Base-by-base conservation (phyloP, 306 rosid genomes). In the Mimosa bimucronata region DNA sequence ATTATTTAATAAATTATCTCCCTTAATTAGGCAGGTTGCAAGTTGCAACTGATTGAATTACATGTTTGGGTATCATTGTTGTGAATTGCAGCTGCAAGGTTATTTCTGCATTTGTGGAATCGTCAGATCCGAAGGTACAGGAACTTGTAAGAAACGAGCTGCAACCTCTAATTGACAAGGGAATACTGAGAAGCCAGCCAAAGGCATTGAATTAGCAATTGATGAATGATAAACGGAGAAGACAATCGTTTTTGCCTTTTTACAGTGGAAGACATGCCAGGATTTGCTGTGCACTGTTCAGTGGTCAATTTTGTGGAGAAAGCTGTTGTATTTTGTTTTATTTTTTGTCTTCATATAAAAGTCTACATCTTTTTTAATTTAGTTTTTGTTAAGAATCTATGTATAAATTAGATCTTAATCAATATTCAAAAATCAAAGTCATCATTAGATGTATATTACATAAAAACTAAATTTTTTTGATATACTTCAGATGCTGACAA, bases 71-170 rank as follows among this genome's bases (percentile, higher is more conserved):
- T 41, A n/a, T n/a, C n/a, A n/a, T 30, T 78, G 41, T 46, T 79
- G 66, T 84, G 70, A 79, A 80, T 81, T 86, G 91, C 90, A 95
- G 99, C 79, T 83, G 87, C 64, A 95, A 92, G 92, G 91, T 93
- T 77, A 77, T 95, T 75, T 84, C 87, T 61, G 99, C 98, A 45
- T 95, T 86, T 84, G 62, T 88, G 85, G 98, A 89, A 81, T 95
- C 98, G 40, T 77, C 93, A 23, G 89, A 93, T 68, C 79, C 87
- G 1, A 75, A 80, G 44, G 86, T 95, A 55, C 87, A 72, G 40
- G 70, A 82, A 57, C 89, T 87, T 72, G 94, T 88, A 2, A 81
- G 79, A 52, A 75, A 83, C 26, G 98, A 95, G 89, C 75, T 95
- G 83, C 91, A 95, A 83, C 87, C 88, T 37, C 81, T 95, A 83